Evolutionary conservation across 2,329 filamentous ascomycete species (phyloP).

Genomic region (Neopestalotiopsis rosae): DNA sequence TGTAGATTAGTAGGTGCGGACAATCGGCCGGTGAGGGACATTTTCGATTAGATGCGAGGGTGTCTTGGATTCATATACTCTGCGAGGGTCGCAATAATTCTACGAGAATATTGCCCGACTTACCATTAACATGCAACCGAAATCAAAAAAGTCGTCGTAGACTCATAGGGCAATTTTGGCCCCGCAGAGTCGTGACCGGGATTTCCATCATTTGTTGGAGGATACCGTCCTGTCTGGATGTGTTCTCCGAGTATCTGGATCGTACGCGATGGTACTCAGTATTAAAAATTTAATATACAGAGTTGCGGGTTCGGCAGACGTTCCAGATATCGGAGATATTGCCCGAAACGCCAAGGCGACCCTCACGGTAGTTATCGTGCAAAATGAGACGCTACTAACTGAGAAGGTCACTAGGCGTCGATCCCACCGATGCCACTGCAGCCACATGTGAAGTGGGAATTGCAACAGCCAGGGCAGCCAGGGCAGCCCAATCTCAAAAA

Average conservation of each 20-base stretch:
- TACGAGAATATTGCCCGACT: too few relatives aligned
- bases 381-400: slow-evolving; percentile 4
- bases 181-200: neutral
- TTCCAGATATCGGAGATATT: slow-evolving; percentile 2
- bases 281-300: neutral
- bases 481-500: neutral
- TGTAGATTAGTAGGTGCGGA: slow-evolving; percentile 51
- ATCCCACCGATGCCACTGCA: neutral
- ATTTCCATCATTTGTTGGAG: neutral
- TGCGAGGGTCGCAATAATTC: neutral
- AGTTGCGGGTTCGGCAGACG: neutral
- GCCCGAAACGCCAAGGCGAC: neutral
- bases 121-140: too few relatives aligned
- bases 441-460: slow-evolving; percentile 1
- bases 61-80: neutral
- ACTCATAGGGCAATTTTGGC: neutral
- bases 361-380: neutral
- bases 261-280: neutral
- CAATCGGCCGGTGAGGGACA: slow-evolving; percentile 38
- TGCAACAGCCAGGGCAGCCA: neutral
- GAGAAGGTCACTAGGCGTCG: neutral
- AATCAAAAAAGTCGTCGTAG: too few relatives aligned
- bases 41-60: neutral
- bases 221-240: slow-evolving; percentile 1
- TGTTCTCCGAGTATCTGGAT: neutral